Evolutionary conservation across 805 yeast genomes (phyloP), one percentile per base, ranked within the genome.

Genomic region (Hanseniaspora osmophila): DNA sequence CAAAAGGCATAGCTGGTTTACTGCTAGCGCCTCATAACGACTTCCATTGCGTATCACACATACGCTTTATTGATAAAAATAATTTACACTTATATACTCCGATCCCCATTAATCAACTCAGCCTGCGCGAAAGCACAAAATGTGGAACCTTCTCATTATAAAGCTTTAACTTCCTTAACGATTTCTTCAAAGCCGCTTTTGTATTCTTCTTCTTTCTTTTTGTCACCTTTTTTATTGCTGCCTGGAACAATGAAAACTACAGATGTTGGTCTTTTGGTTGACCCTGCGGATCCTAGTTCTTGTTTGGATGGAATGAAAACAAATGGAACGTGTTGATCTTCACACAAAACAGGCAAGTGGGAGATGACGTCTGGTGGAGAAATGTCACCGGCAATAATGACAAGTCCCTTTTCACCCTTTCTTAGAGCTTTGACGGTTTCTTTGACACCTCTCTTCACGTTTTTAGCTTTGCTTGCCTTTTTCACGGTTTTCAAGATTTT

Each of bases 211-310:
- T 78, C 75, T 48, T 75, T 72, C 54, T 75, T 75, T 48, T 70
- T 74, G 55, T 77, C 80, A 65, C 80, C 82, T 70, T 79, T 82
- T 59, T 84, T 75, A 49, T 88, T 87, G 47, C 95, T 94, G 48
- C 95, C 95, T 57, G 99, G 98, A 46, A 88, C 92, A 56, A 92
- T 77, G 86, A 92, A 85, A 30, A 92, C 95, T 64, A 95, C 88
- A 35, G 96, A 86, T 35, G 99, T 92, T 55, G 98, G 97, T 74
- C 99, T 83, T 73, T 92, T 92, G 47, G 98, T 92, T 50, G 96
- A 95, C 61, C 97, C 97, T 22, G 99, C 98, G 51, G 95, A 84
- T 33, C 99, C 99, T 54, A 92, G 75, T 62, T 92, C 97, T 70
- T 92, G 96, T 69, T 92, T 92, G 43, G 96, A 87, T 58, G 98